Percentiles rank a stretch among this genome's conserved stretches.
phyloP scores from a whole-genome alignment of 2,329 filamentous ascomycete genomes.

The Cladosporium colombiae region DNA sequence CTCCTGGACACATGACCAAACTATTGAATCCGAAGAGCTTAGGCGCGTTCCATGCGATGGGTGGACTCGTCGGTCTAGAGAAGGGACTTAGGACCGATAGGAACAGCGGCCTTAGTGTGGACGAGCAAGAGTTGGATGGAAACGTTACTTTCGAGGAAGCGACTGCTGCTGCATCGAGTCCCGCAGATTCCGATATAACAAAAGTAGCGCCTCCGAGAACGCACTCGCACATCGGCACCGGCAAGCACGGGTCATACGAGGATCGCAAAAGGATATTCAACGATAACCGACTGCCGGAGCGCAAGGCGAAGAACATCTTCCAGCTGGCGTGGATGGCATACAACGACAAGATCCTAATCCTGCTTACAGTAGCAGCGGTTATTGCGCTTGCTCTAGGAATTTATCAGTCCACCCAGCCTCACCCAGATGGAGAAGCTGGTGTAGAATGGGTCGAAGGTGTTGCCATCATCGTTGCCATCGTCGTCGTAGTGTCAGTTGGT shows the following conservation, averaged over 20 bases:
- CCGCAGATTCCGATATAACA: conserved; percentile 32
- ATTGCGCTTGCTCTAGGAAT: conserved; percentile 74
- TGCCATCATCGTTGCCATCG: conserved; percentile 74
- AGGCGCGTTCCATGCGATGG: conserved; percentile 72
- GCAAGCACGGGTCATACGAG: conserved; percentile 44
- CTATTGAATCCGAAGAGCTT: conserved; percentile 78
- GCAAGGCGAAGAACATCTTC: conserved; percentile 69
- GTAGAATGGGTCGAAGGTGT: conserved; percentile 83
- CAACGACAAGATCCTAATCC: conserved; percentile 76
- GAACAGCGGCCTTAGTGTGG: conserved; percentile 65
- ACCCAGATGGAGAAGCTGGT: conserved; percentile 55
- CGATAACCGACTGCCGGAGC: conserved; percentile 68
- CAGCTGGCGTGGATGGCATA: conserved; percentile 78
- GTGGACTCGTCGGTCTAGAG: conserved; percentile 71
- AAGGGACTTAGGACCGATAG: conserved; percentile 70
- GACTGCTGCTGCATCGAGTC: conserved; percentile 32
- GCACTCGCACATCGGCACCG: conserved; percentile 25
- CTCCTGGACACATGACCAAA: conserved; percentile 78
- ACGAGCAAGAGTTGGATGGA: conserved; percentile 67
- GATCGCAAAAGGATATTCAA: conserved; percentile 72
- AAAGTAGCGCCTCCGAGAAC: conserved; percentile 24
- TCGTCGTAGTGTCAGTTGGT: conserved; percentile 74
- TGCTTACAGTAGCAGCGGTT: conserved; percentile 69
- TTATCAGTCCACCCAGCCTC: conserved; percentile 60
- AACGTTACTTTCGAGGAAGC: conserved; percentile 69